Percentiles rank a stretch among this genome's conserved stretches.
These are phyloP conservation scores for Boletus huronensis DNA, from an alignment of 768 basidiomycete species.

Conservation along the genomic window DNA sequence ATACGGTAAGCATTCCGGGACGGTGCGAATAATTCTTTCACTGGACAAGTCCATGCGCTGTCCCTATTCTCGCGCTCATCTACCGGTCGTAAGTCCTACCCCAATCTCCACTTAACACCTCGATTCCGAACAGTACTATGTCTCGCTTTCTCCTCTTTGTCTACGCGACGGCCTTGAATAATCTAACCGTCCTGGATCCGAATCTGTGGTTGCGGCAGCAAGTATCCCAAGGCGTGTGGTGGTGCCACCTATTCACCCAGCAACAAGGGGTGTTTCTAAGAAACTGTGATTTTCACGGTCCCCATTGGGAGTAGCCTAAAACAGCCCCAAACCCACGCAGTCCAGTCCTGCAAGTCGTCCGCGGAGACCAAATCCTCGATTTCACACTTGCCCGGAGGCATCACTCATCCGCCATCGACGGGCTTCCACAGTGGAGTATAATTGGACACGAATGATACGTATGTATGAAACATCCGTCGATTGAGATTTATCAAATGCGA, in stretches of 20 bases:
- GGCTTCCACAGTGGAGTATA: constrained; percentile 18
- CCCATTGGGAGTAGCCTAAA: constrained; percentile 8
- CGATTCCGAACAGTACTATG: background rate
- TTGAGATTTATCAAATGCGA: constrained; percentile 12
- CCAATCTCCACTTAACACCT: background rate
- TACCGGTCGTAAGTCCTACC: background rate
- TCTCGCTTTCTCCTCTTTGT: constrained; percentile 3
- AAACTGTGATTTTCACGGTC: constrained; percentile 2
- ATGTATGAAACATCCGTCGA: constrained; percentile 21
- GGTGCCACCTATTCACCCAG: constrained; percentile 5
- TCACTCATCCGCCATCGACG: constrained; percentile 22
- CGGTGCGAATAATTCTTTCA: background rate
- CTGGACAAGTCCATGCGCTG: background rate
- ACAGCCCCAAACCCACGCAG: constrained; percentile 15
- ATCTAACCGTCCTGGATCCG: constrained; percentile 2
- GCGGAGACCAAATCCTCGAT: constrained; percentile 18
- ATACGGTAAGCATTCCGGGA: background rate
- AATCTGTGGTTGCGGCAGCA: background rate
- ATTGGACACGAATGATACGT: constrained; percentile 14
- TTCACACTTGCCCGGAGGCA: constrained; percentile 10
- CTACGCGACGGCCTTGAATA: constrained; percentile 8
- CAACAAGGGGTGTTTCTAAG: constrained; percentile 1
- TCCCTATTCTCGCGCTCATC: constrained; percentile 10
- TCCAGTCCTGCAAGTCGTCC: constrained; percentile 18
- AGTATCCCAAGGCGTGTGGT: background rate